Evolutionary conservation across 352 stramenopile genomes (phyloP), one percentile per base, ranked within the genome.

Genomic region (Pythium volutum): DNA sequence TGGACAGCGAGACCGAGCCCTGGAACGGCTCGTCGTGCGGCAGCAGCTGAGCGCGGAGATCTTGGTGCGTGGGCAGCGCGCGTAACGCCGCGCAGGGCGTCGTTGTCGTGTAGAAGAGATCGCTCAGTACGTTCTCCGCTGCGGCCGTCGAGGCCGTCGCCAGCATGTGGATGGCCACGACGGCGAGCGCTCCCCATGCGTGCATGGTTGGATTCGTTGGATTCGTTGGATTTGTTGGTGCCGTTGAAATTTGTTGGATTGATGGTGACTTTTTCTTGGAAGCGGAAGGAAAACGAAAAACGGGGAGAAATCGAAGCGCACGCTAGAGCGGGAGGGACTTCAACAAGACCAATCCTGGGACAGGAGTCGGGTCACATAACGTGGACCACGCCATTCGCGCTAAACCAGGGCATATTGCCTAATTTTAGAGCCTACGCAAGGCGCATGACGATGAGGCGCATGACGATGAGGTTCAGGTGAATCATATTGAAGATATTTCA

Each of bases 91-190:
- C 36, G 29, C 69, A 76, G 11, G 52, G 10, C 23, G 62, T 57
- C 26, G 56, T 12, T 15, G 65, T 71, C 51, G 60, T 43, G 48
- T 71, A 76, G 52, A 65, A 67, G 22, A 76, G 61, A 43, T 62
- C 60, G 39, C 64, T 62, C 39, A 66, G 47, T 34, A 69, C 48
- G 34, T 22, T 39, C 6, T 39, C 38, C 5, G 43, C 34, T 4
- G 52, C 18, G 3, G 36, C 53, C 23, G 22, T 41, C 22, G 38
- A 25, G 15, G 41, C 36, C 20, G 38, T 39, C 3, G 39, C 41
- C 41, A 27, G n/a, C n/a, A n/a, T n/a, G n/a, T n/a, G n/a, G 31
- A 36, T 36, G 31, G 31, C 31, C 45, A 12, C 18, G 31, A 49
- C 27, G 33, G 46, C 54, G 26, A 60, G 6, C 4, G 55, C 16